Evolutionary conservation across 1,139 yeast genomes (phyloP).

Genomic region (Pneumocystis jirovecii): DNA sequence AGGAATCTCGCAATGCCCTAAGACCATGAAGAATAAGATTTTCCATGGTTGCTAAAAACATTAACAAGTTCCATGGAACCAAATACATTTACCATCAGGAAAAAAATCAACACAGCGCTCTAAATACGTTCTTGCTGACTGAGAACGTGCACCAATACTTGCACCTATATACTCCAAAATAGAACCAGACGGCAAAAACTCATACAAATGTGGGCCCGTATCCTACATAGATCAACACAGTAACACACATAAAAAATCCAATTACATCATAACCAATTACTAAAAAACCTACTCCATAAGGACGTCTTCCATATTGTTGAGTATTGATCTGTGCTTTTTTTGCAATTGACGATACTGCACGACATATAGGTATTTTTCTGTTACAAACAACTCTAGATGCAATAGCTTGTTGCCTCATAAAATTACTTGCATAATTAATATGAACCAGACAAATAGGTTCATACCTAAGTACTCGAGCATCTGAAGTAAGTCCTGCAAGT

Average conservation of each 20-base stretch:
- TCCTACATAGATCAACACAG: conserved; percentile 26
- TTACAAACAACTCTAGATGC: conserved; percentile 72
- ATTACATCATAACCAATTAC: conserved; percentile 66
- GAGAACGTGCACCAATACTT: conserved; percentile 96
- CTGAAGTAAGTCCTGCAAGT: conserved; percentile 95
- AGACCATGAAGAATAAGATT: conserved; percentile 76
- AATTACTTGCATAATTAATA: conserved; percentile 41
- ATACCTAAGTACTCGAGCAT: conserved; percentile 54
- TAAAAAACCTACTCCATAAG: conserved; percentile 90
- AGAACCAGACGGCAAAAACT: conserved; percentile 91
- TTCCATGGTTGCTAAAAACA: conserved; percentile 37
- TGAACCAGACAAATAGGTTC: not conserved
- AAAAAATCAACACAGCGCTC: conserved; percentile 70
- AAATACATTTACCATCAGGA: conserved; percentile 23
- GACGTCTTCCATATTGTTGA: conserved; percentile 89
- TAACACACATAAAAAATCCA: not conserved
- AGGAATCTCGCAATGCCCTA: conserved; percentile 82
- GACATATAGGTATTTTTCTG: conserved; percentile 71
- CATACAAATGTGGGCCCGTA: conserved; percentile 84
- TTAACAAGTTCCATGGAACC: not conserved
- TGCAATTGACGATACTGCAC: conserved; percentile 75
- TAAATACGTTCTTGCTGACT: conserved; percentile 90
- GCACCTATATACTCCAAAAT: conserved; percentile 84
- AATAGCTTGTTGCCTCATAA: conserved; percentile 81
- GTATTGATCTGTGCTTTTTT: conserved; percentile 96